Percentiles rank a stretch among this genome's conserved stretches.
Evolutionary conservation across 2,329 filamentous ascomycete genomes (phyloP).

Genomic region (Sporothrix luriei): DNA sequence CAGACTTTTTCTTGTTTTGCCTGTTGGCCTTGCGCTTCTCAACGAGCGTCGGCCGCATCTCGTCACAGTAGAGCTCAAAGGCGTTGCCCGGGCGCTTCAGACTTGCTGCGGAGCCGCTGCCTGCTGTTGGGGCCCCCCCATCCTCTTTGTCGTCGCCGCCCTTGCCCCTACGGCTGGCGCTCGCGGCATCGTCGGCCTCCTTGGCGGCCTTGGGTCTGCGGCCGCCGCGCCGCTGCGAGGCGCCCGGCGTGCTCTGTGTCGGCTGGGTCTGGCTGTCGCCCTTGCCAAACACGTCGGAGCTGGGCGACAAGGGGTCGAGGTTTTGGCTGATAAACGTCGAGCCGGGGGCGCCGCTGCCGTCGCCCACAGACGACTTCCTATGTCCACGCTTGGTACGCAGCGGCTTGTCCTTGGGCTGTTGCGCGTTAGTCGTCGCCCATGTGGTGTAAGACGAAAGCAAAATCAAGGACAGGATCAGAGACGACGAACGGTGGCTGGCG

Average conservation of each 20-base stretch:
- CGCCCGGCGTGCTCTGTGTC: constrained; percentile 33
- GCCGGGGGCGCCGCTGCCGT: constrained; percentile 46
- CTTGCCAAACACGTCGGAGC: constrained; percentile 59
- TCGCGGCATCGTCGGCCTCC: constrained; percentile 37
- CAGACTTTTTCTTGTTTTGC: constrained; percentile 35
- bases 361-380: constrained; percentile 58
- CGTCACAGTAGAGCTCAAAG: constrained; percentile 59
- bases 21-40: constrained; percentile 46
- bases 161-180: constrained; percentile 40
- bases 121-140: background rate
- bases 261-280: constrained; percentile 41
- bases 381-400: constrained; percentile 73
- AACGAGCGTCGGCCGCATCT: constrained; percentile 51
- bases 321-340: constrained; percentile 54
- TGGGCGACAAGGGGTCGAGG: constrained; percentile 51
- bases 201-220: constrained; percentile 42
- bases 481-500: constrained; percentile 71
- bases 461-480: constrained; percentile 30
- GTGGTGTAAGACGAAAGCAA: background rate
- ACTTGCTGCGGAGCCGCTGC: constrained; percentile 37
- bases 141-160: constrained; percentile 37
- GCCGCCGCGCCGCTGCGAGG: constrained; percentile 34
- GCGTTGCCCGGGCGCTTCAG: constrained; percentile 52
- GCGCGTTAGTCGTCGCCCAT: constrained; percentile 2
- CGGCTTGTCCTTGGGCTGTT: constrained; percentile 75